These are phyloP conservation scores for Mycena albidolilacea DNA, from an alignment of 768 basidiomycete genomes.

Conservation along the genomic window DNA sequence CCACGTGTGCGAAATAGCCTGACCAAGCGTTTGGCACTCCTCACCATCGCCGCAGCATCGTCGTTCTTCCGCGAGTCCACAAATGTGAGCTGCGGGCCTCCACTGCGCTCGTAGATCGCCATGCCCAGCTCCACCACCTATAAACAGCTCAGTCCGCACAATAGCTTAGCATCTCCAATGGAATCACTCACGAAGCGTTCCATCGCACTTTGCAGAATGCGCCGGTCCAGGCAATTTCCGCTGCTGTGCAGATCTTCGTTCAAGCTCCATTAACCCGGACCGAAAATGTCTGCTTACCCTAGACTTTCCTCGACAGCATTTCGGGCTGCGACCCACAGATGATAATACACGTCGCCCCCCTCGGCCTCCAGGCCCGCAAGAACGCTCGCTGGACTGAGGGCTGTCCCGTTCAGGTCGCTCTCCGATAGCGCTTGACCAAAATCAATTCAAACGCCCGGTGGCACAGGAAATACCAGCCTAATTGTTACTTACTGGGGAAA, in stretches of 20 bases:
- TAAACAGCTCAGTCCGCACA: neutral
- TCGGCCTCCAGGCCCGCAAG: constrained; percentile 40
- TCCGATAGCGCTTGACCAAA: constrained; percentile 43
- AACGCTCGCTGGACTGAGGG: constrained; percentile 52
- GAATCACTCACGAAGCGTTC: constrained; percentile 23
- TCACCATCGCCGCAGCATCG: constrained; percentile 56
- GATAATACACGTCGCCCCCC: constrained; percentile 40
- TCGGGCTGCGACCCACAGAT: constrained; percentile 38
- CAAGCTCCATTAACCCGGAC: constrained; percentile 40
- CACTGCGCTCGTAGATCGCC: constrained; percentile 58
- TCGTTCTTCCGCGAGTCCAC: constrained; percentile 65
- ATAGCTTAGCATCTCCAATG: constrained; percentile 6
- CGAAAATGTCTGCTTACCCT: constrained; percentile 39
- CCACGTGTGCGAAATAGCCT: constrained; percentile 58
- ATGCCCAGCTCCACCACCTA: constrained; percentile 68
- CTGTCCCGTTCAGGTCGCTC: constrained; percentile 50
- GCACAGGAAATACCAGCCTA: constrained; percentile 5
- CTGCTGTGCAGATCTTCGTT: constrained; percentile 35
- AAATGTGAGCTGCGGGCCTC: constrained; percentile 65
- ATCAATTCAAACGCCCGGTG: neutral
- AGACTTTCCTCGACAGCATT: constrained; percentile 52
- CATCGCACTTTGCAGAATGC: constrained; percentile 15
- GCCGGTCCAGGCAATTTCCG: constrained; percentile 27
- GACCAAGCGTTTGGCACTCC: constrained; percentile 58
- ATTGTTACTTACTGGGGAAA: constrained; percentile 55